Percentiles rank a stretch among this genome's conserved stretches.
These are phyloP conservation scores for Abortiporus biennis DNA, from an alignment of 1,284 basidiomycete species.

Conservation along the genomic window DNA sequence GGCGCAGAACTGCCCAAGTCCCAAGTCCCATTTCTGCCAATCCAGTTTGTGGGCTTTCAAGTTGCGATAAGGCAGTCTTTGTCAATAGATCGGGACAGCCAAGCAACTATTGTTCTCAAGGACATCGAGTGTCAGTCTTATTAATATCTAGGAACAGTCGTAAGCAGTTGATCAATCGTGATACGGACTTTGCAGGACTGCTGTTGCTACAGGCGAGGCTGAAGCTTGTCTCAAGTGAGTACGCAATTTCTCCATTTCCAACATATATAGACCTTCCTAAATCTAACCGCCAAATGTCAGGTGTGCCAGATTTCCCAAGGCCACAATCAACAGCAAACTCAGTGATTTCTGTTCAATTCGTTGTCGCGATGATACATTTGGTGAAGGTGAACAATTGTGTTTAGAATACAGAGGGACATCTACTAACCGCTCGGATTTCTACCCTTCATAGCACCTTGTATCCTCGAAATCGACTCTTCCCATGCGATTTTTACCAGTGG, in stretches of 20 bases:
- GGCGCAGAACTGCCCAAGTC: neutral
- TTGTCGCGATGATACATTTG: too few species aligned
- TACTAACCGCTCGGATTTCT: too few species aligned
- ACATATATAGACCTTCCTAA: too few species aligned
- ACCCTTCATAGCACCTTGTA: too few species aligned
- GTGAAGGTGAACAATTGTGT: too few species aligned
- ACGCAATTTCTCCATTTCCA: neutral
- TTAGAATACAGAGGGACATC: too few species aligned
- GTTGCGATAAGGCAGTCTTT: conserved; percentile 12
- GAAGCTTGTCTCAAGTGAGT: conserved; percentile 16
- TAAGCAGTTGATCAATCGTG: neutral
- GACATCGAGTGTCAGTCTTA: conserved; percentile 13
- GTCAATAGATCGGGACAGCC: conserved; percentile 8
- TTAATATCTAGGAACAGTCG: too few species aligned
- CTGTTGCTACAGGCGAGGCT: conserved; percentile 3
- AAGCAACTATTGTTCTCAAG: conserved; percentile 15
- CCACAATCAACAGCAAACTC: conserved; percentile 11
- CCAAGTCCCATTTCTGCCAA: neutral
- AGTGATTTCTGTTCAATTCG: conserved; percentile 23
- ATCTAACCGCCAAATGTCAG: too few species aligned
- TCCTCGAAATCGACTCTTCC: too few species aligned
- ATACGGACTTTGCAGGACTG: neutral
- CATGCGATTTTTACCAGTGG: too few species aligned
- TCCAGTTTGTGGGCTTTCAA: conserved; percentile 7
- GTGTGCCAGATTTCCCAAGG: conserved; percentile 16